Conservation (phyloP, 2,329 filamentous ascomycete genomes). For the Calonectria honghensis region DNA sequence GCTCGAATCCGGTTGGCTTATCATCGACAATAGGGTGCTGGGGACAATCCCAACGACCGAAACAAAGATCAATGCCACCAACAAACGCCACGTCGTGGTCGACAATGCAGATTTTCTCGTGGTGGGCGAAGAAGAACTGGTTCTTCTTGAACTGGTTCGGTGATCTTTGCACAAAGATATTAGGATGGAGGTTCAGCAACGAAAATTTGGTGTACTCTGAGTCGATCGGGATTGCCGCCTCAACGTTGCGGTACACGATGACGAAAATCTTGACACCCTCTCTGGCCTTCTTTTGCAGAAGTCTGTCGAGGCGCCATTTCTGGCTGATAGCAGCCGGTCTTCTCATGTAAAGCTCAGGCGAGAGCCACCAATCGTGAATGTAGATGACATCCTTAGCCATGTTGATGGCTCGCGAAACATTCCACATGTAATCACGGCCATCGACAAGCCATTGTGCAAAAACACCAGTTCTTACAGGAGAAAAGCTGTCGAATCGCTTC, state of each 20-base stretch:
- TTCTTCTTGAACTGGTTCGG: slow-evolving; percentile 99
- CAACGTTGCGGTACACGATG: slow-evolving; percentile 98
- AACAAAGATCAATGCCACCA: slow-evolving; percentile 96
- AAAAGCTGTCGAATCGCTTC: slow-evolving; percentile 95
- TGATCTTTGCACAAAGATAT: slow-evolving; percentile 96
- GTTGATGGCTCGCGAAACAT: slow-evolving; percentile 95
- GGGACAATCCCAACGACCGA: slow-evolving; percentile 97
- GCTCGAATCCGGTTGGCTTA: slow-evolving; percentile 95
- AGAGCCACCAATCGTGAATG: slow-evolving; percentile 99
- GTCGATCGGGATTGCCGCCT: slow-evolving; percentile 97
- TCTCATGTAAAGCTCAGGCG: slow-evolving; percentile 95
- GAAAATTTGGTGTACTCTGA: slow-evolving; percentile 99
- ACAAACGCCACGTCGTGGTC: slow-evolving; percentile 98
- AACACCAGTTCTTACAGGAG: slow-evolving; percentile 88
- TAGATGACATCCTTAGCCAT: slow-evolving; percentile 99
- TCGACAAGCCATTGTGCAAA: slow-evolving; percentile 98
- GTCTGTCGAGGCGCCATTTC: slow-evolving; percentile 95
- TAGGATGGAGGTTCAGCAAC: slow-evolving; percentile 94
- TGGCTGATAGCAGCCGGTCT: slow-evolving; percentile 96
- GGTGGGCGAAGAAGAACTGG: slow-evolving; percentile 99
- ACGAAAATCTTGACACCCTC: slow-evolving; percentile 99
- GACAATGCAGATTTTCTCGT: slow-evolving; percentile 98
- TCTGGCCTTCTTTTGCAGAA: slow-evolving; percentile 93
- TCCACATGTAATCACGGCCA: slow-evolving; percentile 99
- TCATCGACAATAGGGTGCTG: slow-evolving; percentile 94